phyloP scores from a whole-genome alignment of 225 moss, liverwort and hornwort genomes.

The Bryum argenteum region DNA sequence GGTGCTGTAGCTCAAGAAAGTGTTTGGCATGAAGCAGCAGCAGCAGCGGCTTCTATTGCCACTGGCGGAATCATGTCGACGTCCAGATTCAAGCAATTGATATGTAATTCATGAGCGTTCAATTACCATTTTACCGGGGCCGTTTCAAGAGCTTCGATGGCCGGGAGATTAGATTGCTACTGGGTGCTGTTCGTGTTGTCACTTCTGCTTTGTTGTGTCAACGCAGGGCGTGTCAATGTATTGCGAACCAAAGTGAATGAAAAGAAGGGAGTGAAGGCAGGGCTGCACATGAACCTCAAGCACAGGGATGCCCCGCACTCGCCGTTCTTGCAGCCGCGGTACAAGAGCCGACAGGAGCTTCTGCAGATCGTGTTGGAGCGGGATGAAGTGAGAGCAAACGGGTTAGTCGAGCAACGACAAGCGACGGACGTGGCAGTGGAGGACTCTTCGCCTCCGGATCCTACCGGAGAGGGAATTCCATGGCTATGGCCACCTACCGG shows the following conservation, averaged over 20 bases:
- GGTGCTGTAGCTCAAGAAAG: neutral
- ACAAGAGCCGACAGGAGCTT: conserved; percentile 16
- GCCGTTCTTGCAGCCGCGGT: conserved; percentile 34
- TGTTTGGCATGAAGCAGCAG: neutral
- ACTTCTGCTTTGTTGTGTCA: conserved; percentile 7
- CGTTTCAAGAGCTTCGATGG: conserved; percentile 21
- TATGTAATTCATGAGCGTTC: conserved; percentile 4
- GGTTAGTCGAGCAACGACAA: conserved; percentile 15
- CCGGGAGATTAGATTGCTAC: neutral
- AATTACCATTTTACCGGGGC: neutral
- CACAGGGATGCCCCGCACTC: conserved; percentile 47
- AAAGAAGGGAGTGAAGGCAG: conserved; percentile 4
- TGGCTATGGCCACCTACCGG: conserved; percentile 26
- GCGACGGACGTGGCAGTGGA: conserved; percentile 19
- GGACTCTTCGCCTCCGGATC: conserved; percentile 11
- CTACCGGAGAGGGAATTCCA: conserved; percentile 9
- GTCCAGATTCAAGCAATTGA: neutral
- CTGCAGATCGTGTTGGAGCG: conserved; percentile 28
- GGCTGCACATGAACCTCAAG: conserved; percentile 36
- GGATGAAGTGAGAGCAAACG: conserved; percentile 29
- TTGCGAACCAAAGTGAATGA: conserved; percentile 12
- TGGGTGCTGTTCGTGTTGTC: conserved; percentile 5
- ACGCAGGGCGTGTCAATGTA: neutral
- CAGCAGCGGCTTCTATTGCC: neutral
- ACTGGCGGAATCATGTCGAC: neutral